Evolutionary conservation across 78 protist genomes (phyloP), one percentile per base, ranked within the genome.

Genomic region (Cavenderia fasciculata): DNA sequence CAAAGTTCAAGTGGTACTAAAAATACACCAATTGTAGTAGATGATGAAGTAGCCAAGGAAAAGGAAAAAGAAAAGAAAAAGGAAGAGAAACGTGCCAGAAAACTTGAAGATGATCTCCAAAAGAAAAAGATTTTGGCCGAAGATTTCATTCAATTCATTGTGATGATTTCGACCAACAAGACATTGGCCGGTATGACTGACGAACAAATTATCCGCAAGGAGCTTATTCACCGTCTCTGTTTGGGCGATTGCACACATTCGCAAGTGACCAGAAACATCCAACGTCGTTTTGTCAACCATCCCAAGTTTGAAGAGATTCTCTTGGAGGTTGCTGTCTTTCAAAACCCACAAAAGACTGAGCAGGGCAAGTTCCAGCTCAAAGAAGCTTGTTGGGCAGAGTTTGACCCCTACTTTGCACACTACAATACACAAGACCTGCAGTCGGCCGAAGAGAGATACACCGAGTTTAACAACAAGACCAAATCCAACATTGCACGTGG

Each of bases 371-470:
- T 74, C 21, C 93, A 87, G 59, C 47, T 87, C 25, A 63, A 68
- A 25, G 93, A 87, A 47, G 46, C 59, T 74, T 87, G 86, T 49
- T 87, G 93, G 93, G 8, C 68, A 3, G 93, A 87, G 44, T 87
- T 72, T 77, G 93, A 87, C 63, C 74, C 86, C 21, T 87, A 87
- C 44, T 87, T 87, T 47, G 61, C 85, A 69, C 93, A 87, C 38
- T 87, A 87, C 54, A 87, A 71, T 7, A 65, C 66, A 4, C 88
- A 71, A 36, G 93, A 87, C 23, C 25, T 87, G 5, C 88, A 87
- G 47, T 41, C 59, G 10, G 93, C 93, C 1, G 85, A 72, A n/a
- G 93, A 87, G 54, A 65, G 77, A 69, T 61, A 62, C 10, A 4
- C 25, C 19, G 93, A 87, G 33, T 74, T 77, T 33, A 44, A 25